Evolutionary conservation across 768 basidiomycete species (phyloP).

Genomic region (Xerocomus potaroensis): DNA sequence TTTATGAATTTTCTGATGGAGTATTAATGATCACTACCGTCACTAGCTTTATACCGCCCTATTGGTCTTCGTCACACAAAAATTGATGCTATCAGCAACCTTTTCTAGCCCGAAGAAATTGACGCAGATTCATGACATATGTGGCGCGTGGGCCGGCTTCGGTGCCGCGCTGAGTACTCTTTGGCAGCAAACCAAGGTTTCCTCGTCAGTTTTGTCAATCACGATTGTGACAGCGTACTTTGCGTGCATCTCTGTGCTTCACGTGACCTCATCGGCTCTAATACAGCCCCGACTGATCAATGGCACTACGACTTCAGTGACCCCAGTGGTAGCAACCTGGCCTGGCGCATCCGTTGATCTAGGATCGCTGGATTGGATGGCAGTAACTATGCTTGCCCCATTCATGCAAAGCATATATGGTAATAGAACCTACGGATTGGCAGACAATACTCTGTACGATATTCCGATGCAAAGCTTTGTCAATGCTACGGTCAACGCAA

Average conservation of each 20-base stretch:
- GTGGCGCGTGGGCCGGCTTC: neutral
- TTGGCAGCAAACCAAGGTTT: neutral
- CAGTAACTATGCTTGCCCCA: neutral
- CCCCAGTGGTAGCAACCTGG: neutral
- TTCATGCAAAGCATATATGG: neutral
- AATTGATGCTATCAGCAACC: neutral
- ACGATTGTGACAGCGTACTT: neutral
- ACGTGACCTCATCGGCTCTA: neutral
- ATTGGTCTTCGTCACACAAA: neutral
- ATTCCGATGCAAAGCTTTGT: neutral
- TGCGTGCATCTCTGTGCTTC: neutral
- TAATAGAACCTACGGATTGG: neutral
- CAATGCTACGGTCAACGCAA: neutral
- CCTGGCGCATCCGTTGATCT: neutral
- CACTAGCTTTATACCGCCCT: neutral
- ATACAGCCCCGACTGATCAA: neutral
- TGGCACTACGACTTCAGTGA: neutral
- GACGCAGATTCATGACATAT: neutral
- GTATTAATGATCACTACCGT: neutral
- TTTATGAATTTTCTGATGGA: no score
- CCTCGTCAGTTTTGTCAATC: neutral
- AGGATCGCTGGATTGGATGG: neutral
- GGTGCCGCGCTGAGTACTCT: neutral
- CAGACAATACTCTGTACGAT: neutral
- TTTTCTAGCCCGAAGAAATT: neutral